These are phyloP conservation scores for Falciphora oryzae DNA, from an alignment of 2,329 filamentous ascomycete species.

Conservation along the genomic window DNA sequence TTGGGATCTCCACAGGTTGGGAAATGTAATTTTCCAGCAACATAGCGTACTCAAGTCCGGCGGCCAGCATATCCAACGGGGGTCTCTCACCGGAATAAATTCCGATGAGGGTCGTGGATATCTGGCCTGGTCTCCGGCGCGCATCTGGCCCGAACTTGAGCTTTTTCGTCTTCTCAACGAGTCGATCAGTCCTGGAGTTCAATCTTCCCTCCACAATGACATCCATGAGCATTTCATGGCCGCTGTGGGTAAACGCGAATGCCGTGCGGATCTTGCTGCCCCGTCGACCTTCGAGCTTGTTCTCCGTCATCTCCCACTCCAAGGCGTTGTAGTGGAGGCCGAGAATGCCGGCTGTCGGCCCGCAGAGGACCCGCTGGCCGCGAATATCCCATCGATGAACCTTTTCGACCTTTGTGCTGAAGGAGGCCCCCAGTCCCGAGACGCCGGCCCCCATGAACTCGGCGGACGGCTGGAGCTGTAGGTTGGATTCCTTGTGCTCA, in stretches of 20 bases:
- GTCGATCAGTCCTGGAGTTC: conserved; percentile 4
- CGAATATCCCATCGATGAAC: too few species aligned
- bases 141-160: not conserved
- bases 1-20: too few species aligned
- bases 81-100: not conserved
- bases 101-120: not conserved
- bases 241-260: conserved; percentile 14
- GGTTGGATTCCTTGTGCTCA: too few species aligned
- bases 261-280: conserved; percentile 13
- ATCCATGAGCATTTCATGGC: conserved; percentile 13
- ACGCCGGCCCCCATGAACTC: too few species aligned
- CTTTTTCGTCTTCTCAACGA: not conserved
- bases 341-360: too few species aligned
- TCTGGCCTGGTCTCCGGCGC: not conserved
- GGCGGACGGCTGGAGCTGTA: too few species aligned
- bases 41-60: too few species aligned
- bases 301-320: conserved; percentile 16
- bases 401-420: too few species aligned
- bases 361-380: too few species aligned
- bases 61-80: too few species aligned
- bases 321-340: not conserved
- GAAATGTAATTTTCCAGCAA: too few species aligned
- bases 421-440: too few species aligned
- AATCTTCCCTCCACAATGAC: conserved; percentile 16
- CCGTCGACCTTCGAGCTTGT: conserved; percentile 13